Percentiles rank a stretch among this genome's conserved stretches.
Conservation (phyloP, 164 flowering plant species). For the Sextonia rubra region DNA sequence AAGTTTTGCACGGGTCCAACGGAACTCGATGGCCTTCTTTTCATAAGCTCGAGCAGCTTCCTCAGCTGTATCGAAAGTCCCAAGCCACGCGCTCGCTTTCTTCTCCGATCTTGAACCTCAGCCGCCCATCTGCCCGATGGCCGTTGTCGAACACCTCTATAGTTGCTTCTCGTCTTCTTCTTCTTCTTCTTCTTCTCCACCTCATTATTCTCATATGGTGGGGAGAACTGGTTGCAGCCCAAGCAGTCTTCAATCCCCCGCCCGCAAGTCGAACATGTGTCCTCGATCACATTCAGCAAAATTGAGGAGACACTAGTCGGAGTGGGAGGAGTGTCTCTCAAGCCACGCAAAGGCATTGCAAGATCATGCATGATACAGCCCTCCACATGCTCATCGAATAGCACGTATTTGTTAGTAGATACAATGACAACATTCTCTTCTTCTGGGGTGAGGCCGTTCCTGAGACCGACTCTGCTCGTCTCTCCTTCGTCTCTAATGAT, state of each 20-base stretch:
- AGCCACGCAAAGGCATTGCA: background rate
- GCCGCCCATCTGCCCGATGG: conserved; percentile 17
- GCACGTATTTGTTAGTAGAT: no score
- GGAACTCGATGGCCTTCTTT: conserved; percentile 4
- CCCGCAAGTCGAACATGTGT: background rate
- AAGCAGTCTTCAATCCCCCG: background rate
- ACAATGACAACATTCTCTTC: no score
- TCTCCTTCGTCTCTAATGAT: no score
- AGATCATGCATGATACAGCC: no score
- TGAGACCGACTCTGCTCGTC: no score
- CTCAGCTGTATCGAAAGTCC: conserved; percentile 10
- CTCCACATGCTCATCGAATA: no score
- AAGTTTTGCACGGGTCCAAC: conserved; percentile 11
- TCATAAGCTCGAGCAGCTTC: conserved; percentile 14
- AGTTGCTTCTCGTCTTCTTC: background rate
- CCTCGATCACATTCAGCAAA: background rate
- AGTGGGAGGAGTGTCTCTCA: background rate
- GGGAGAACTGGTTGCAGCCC: conserved; percentile 1
- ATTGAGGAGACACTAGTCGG: background rate
- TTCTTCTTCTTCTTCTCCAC: background rate
- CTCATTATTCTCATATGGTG: background rate
- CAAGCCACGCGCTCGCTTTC: conserved; percentile 3
- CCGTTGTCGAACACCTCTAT: conserved; percentile 12
- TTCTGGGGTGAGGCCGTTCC: no score
- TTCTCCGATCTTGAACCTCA: conserved; percentile 8